These are phyloP conservation scores for Corymbia citriodora DNA, from an alignment of 441 rosid species.

Conservation along the genomic window DNA sequence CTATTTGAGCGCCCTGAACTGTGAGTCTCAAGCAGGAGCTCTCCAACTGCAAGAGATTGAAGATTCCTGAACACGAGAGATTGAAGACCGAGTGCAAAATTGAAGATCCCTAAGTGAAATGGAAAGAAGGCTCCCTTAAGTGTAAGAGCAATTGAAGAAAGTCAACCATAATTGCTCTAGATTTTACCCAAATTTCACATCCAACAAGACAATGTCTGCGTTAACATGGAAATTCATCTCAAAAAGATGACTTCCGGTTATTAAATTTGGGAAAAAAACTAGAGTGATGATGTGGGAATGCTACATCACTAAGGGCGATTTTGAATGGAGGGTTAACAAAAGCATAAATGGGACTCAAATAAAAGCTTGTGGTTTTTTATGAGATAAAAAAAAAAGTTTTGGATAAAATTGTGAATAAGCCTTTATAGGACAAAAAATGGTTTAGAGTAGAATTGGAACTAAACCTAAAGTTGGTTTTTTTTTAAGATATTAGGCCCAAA, in stretches of 20 bases:
- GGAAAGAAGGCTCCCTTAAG: not conserved
- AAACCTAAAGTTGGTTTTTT: not conserved
- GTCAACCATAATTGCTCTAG: not conserved
- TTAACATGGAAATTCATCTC: not conserved
- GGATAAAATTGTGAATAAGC: too few species aligned
- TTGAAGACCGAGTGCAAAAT: not conserved
- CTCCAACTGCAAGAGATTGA: not conserved
- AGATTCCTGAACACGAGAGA: not conserved
- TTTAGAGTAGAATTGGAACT: not conserved
- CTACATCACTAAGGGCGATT: not conserved
- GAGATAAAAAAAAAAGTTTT: too few species aligned
- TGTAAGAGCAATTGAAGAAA: not conserved
- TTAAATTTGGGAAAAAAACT: not conserved
- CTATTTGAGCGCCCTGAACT: not conserved
- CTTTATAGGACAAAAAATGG: not conserved
- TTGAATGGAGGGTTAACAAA: not conserved
- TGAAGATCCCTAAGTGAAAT: not conserved
- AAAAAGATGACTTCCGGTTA: not conserved
- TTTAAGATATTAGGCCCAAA: not conserved
- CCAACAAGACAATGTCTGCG: not conserved
- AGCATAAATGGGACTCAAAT: not conserved
- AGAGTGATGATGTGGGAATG: not conserved
- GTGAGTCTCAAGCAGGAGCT: not conserved
- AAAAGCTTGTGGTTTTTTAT: not conserved
- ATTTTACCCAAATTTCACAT: not conserved